Base-by-base conservation (phyloP, 176 grass and related monocot species). In the Secale cereale region DNA sequence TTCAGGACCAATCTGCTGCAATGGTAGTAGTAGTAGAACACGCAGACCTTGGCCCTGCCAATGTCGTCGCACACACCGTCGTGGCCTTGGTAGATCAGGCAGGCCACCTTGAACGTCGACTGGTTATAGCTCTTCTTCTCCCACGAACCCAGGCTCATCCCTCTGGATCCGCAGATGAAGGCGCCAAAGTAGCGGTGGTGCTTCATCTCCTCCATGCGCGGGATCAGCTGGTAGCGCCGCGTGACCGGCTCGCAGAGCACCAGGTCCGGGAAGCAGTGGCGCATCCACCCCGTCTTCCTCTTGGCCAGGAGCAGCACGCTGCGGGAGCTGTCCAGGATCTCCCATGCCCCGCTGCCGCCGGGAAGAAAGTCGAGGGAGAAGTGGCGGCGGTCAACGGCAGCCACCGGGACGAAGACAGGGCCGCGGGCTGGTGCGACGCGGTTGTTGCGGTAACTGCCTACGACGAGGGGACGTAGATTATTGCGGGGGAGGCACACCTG, bases 191-290 rank as follows among this genome's bases (percentile, higher is more conserved):
- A 85, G n/a, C 10, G 48, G 16, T 22, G 16, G 12, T 68, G 9
- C 11, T 59, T 79, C 65, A 57, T 25, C 26, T 26, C 19, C 26
- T 25, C 35, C 19, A 48, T 11, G 2, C 25, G 36, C 3, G 57
- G 26, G 76, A 86, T 19, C 10, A 16, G 77, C 7, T 45, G 4
- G 52, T 19, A 48, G 4, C 84, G 16, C 27, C 65, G 75, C 8
- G 76, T 61, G 35, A 46, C 20, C 23, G 76, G 75, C 52, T 79
- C 65, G 65, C 65, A 86, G 65, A 72, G 76, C 37, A 86, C 12
- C 17, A 86, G 76, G 4, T 86, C 65, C 13, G 52, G 76, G 76
- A 86, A 86, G 52, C 59, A 6, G 16, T 22, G 52, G 3, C 52
- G 76, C 6, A 52, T 25, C 33, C 33, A 25, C 7, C 57, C n/a